Conservation (phyloP, 2,329 filamentous ascomycete species). For the Botrytis byssoidea region DNA sequence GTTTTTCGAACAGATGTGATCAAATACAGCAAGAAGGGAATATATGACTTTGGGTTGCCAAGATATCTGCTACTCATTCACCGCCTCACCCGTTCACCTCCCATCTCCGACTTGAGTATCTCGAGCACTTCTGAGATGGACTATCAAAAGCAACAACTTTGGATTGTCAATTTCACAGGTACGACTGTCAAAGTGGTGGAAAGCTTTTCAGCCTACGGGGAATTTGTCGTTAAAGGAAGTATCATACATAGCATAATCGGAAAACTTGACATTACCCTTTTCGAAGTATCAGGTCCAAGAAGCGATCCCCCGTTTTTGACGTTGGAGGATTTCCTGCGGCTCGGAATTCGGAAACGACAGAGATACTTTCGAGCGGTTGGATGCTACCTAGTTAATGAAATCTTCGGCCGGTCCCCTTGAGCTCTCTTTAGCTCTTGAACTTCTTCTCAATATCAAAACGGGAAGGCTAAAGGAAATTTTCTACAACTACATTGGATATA, state of each 20-base stretch:
- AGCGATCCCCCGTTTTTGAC: neutral
- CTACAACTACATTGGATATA: neutral
- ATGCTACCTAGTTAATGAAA: neutral
- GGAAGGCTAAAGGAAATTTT: neutral
- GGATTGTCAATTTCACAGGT: neutral
- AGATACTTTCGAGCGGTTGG: neutral
- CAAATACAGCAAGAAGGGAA: neutral
- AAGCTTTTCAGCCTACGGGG: neutral
- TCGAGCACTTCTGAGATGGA: neutral
- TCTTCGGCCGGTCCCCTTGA: slow-evolving; percentile 1
- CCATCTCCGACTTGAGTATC: neutral
- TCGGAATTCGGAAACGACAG: neutral
- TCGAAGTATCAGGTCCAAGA: neutral
- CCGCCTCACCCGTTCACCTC: neutral
- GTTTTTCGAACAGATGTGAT: neutral
- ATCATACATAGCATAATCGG: neutral
- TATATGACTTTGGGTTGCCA: neutral
- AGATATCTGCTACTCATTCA: neutral
- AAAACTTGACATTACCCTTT: neutral
- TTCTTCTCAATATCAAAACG: neutral
- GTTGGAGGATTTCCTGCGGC: neutral
- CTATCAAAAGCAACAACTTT: neutral
- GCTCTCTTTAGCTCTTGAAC: neutral
- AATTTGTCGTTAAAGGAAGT: neutral
- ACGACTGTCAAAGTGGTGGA: neutral